phyloP scores from a whole-genome alignment of 2,329 filamentous ascomycete genomes.

The Fusarium camptoceras region DNA sequence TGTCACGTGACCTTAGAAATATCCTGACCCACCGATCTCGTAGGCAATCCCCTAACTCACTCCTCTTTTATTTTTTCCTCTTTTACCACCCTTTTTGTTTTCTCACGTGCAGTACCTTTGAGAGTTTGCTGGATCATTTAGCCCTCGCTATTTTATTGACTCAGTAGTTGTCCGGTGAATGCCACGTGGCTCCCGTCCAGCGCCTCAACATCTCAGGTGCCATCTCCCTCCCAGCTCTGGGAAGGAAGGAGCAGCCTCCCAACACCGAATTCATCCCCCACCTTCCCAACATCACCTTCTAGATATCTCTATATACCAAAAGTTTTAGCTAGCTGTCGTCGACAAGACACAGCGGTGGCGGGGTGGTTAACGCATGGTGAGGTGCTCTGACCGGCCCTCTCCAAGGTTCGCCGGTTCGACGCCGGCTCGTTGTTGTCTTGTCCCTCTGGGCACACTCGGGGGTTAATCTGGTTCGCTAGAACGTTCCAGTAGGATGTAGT shows the following conservation, averaged over 20 bases:
- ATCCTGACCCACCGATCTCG: neutral
- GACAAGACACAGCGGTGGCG: constrained; percentile 6
- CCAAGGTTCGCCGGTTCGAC: constrained; percentile 2
- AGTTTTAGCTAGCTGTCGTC: neutral
- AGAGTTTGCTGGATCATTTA: neutral
- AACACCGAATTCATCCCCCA: neutral
- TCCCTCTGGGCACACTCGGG: neutral
- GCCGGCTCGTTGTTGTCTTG: neutral
- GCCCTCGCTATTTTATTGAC: neutral
- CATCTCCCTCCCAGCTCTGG: neutral
- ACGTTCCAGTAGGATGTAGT: constrained; percentile 23
- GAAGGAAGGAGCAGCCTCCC: neutral
- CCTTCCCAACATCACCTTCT: neutral
- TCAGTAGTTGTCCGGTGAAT: neutral
- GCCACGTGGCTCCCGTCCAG: neutral
- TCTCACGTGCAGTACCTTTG: neutral
- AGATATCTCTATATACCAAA: neutral
- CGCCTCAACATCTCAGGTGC: neutral
- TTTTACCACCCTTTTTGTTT: fast-evolving
- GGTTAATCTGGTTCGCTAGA: constrained; percentile 9
- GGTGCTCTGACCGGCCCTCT: fast-evolving
- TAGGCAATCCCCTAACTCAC: neutral
- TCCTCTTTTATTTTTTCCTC: neutral
- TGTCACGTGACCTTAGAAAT: neutral
- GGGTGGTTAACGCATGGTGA: constrained; percentile 15